Percentiles rank a stretch among this genome's conserved stretches.
phyloP scores from a whole-genome alignment of 108 stramenopile genomes.

The Stephanodiscus minutulus region DNA sequence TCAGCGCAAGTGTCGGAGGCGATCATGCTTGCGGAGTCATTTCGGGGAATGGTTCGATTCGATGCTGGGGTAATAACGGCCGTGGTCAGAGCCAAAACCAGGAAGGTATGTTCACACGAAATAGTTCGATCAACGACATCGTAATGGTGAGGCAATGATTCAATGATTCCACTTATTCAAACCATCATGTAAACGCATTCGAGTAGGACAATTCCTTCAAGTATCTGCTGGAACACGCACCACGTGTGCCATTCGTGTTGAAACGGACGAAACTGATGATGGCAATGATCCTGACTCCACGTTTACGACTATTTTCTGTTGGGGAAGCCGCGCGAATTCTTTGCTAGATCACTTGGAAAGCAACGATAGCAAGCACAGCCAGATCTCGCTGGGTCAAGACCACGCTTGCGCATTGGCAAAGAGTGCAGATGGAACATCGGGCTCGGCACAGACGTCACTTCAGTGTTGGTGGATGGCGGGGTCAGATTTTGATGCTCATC shows the following conservation, averaged over 20 bases:
- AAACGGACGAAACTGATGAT: slow-evolving; percentile 5
- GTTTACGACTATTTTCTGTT: slow-evolving; percentile 26
- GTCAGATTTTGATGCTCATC: slow-evolving; percentile 40
- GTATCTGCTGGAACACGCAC: slow-evolving; percentile 32
- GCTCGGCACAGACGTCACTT: slow-evolving; percentile 10
- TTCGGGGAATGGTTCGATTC: slow-evolving; percentile 16
- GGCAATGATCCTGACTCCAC: neutral
- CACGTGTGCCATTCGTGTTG: slow-evolving; percentile 29
- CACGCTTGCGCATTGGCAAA: slow-evolving; percentile 28
- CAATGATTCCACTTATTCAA: neutral
- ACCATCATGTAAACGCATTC: neutral
- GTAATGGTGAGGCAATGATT: neutral
- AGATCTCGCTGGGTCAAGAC: slow-evolving; percentile 41
- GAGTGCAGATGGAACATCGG: slow-evolving; percentile 4
- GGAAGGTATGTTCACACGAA: slow-evolving; percentile 17
- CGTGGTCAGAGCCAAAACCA: slow-evolving; percentile 37
- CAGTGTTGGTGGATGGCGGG: slow-evolving; percentile 44
- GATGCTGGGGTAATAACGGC: slow-evolving; percentile 44
- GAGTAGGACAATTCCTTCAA: slow-evolving; percentile 33
- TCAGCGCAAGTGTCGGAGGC: slow-evolving; percentile 32
- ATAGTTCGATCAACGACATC: neutral
- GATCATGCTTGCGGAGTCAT: slow-evolving; percentile 38
- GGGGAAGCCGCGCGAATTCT: slow-evolving; percentile 38
- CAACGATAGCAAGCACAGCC: slow-evolving; percentile 9
- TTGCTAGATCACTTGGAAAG: slow-evolving; percentile 30